These are phyloP conservation scores for Lipomyces yamadae DNA, from an alignment of 805 yeast genomes.

Conservation along the genomic window DNA sequence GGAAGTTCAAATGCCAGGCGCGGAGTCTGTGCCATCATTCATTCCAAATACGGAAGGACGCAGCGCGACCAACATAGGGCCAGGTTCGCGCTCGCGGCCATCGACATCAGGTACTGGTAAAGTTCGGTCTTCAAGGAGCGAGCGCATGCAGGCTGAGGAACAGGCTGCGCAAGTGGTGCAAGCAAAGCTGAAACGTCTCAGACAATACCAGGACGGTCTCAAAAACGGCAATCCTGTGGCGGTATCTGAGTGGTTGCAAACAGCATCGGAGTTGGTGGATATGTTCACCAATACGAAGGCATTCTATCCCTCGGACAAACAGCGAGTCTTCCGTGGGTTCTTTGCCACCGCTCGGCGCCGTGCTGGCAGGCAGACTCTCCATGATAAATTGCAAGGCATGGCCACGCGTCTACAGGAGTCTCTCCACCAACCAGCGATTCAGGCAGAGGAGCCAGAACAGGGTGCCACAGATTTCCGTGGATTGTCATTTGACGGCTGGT, in stretches of 20 bases:
- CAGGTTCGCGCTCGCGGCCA: conserved; percentile 13
- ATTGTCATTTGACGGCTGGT: conserved; percentile 79
- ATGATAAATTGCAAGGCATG: conserved; percentile 72
- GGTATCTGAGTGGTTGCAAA: conserved; percentile 76
- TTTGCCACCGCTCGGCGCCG: conserved; percentile 61
- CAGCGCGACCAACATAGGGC: background rate
- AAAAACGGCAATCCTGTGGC: conserved; percentile 57
- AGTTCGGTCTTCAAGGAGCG: conserved; percentile 21
- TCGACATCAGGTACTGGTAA: conserved; percentile 3
- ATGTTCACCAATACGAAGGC: conserved; percentile 76
- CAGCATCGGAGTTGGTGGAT: conserved; percentile 81
- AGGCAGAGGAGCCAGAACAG: conserved; percentile 49
- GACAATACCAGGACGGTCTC: conserved; percentile 31
- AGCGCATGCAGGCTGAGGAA: conserved; percentile 32
- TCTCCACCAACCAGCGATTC: conserved; percentile 59
- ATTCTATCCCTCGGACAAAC: conserved; percentile 78
- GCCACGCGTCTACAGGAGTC: conserved; percentile 45
- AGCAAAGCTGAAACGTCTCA: conserved; percentile 26
- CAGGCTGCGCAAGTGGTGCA: conserved; percentile 26
- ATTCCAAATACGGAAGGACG: conserved; percentile 29
- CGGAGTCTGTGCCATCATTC: conserved; percentile 24
- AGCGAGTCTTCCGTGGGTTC: conserved; percentile 67
- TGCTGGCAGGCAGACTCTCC: conserved; percentile 62
- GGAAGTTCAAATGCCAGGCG: conserved; percentile 7
- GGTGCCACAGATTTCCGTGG: conserved; percentile 63